Percentiles rank a stretch among this genome's conserved stretches.
phyloP scores from a whole-genome alignment of 2,329 filamentous ascomycete genomes.

The Amesomyces nigricolor region DNA sequence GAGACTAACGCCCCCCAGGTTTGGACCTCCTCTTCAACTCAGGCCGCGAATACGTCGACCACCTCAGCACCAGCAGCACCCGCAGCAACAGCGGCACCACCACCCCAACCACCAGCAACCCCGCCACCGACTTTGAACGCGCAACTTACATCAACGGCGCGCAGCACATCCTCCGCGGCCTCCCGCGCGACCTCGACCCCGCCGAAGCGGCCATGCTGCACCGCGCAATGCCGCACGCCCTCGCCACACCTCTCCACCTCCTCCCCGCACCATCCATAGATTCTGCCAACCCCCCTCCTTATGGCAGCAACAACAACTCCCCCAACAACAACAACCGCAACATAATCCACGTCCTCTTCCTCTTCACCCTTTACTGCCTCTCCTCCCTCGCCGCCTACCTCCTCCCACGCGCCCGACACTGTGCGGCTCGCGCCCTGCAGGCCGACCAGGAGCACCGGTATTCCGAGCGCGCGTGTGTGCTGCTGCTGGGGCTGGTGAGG shows the following conservation, averaged over 20 bases:
- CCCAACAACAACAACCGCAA: background rate
- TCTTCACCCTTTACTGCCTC: background rate
- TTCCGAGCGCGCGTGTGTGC: background rate
- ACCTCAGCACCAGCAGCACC: slow-evolving; percentile 31
- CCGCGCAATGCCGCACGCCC: slow-evolving; percentile 42
- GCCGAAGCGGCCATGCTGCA: slow-evolving; percentile 50
- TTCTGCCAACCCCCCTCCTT: no score
- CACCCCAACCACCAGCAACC: slow-evolving; percentile 31
- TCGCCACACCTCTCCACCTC: slow-evolving; percentile 11
- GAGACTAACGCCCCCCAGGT: slow-evolving; percentile 25
- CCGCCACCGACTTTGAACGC: slow-evolving; percentile 44
- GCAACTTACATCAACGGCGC: slow-evolving; percentile 60
- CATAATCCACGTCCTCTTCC: background rate
- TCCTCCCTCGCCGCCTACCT: background rate
- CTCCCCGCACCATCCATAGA: no score
- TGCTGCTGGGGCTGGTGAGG: background rate
- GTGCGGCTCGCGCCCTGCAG: background rate
- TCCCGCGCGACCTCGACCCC: slow-evolving; percentile 51
- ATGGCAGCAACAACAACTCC: background rate
- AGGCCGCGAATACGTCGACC: slow-evolving; percentile 34
- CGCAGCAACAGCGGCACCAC: slow-evolving; percentile 18
- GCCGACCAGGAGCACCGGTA: background rate
- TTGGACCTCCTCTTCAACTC: slow-evolving; percentile 42
- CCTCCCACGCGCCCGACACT: background rate
- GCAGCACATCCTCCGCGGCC: slow-evolving; percentile 57